Conservation (phyloP, 2,329 filamentous ascomycete species). For the Calonectria hongkongensis region DNA sequence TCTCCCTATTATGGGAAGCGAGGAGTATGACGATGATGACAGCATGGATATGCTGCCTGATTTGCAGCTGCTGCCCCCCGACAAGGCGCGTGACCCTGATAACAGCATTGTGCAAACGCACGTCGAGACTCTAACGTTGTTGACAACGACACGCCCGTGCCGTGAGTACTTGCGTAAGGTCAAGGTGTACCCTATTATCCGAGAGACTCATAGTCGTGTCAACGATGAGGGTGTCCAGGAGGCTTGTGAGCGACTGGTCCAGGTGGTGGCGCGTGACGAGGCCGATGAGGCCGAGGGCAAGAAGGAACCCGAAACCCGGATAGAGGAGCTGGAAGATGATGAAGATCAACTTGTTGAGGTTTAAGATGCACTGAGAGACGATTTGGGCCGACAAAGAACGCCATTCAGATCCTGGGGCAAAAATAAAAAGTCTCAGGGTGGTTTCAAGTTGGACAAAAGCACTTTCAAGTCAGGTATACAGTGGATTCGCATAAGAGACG, state of each 20-base stretch:
- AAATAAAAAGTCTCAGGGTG: background rate
- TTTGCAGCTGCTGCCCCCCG: conserved; percentile 89
- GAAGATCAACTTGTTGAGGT: conserved; percentile 75
- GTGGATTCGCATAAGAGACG: background rate
- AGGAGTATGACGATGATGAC: conserved; percentile 93
- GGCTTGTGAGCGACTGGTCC: conserved; percentile 91
- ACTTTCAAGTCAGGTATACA: background rate
- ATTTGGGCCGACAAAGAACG: too few relatives aligned
- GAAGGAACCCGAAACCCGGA: conserved; percentile 63
- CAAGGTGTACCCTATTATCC: conserved; percentile 91
- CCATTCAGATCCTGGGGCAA: background rate
- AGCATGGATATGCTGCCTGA: conserved; percentile 91
- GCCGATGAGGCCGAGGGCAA: conserved; percentile 65
- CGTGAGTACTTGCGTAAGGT: conserved; percentile 84
- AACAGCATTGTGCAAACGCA: conserved; percentile 87
- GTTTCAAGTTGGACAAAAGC: background rate
- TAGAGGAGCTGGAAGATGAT: conserved; percentile 68
- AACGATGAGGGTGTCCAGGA: conserved; percentile 88
- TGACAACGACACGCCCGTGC: conserved; percentile 86
- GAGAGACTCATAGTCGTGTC: conserved; percentile 88
- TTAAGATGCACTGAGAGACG: conserved; percentile 53
- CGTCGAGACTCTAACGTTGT: conserved; percentile 88
- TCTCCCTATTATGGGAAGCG: conserved; percentile 89
- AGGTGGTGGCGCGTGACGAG: conserved; percentile 90
- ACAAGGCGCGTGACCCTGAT: conserved; percentile 90